Base-by-base conservation (phyloP, 2,329 filamentous ascomycete genomes). In the Botrytis paeoniae region DNA sequence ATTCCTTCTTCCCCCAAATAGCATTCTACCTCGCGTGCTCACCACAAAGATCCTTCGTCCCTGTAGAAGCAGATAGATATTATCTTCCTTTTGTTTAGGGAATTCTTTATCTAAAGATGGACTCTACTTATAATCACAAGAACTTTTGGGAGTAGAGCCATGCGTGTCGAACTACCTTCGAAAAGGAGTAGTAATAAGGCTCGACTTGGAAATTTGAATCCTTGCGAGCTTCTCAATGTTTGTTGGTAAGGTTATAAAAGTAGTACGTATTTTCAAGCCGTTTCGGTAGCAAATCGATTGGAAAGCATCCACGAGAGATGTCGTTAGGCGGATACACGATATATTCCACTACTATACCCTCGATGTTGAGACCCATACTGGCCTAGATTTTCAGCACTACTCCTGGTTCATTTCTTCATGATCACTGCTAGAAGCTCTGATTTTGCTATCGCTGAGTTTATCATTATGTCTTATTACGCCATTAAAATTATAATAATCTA, bases 111-210 rank as follows among this genome's bases (percentile, higher is more conserved):
- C 10, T n/a, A n/a, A n/a, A n/a, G 6, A 51, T 25, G 4, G 22
- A 14, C 9, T 12, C n/a, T 16, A 29, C 18, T 29, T 54, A 18
- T 29, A 57, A 18, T 18, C n/a, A 18, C n/a, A 57, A 57, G 14
- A 32, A 29, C 6, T 18, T 57, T 29, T 29, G 6, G 3, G 1
- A 16, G 25, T 9, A 57, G n/a, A 29, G 16, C n/a, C 3, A 57
- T 32, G 16, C 14, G 1, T 29, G 1, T 32, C 6, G 7, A 29
- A 32, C 3, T 18, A 3, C 3, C 2, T 2, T n/a, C 1, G 4
- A 14, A 8, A 9, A 29, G 9, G 3, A 57, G 14, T 18, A 29
- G 7, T 18, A 29, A 2, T 9, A 8, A 32, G 32, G n/a, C 51
- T 57, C 3, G 7, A 32, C 14, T 29, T 9, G 3, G 9, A 32